phyloP scores from a whole-genome alignment of 495 filamentous ascomycete genomes.

The Apodospora peruviana region DNA sequence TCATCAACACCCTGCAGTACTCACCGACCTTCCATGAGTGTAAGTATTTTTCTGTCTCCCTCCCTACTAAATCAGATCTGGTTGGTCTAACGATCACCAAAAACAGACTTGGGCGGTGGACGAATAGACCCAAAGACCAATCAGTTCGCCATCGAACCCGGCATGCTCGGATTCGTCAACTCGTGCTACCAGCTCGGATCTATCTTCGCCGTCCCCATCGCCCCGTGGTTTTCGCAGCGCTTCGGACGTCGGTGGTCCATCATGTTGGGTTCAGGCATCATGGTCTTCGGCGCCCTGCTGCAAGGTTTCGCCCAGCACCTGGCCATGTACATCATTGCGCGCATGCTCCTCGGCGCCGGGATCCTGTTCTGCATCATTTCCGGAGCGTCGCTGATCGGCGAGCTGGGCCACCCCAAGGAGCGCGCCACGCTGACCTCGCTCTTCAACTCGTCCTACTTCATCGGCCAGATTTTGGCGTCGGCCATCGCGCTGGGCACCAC shows the following conservation, averaged over 20 bases:
- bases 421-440: slow-evolving; percentile 60
- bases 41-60: slow-evolving; percentile 17
- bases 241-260: slow-evolving; percentile 31
- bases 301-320: slow-evolving; percentile 32
- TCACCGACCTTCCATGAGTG: slow-evolving; percentile 49
- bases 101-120: neutral
- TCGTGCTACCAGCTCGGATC: slow-evolving; percentile 39
- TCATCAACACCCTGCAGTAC: slow-evolving; percentile 65
- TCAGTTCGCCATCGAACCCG: slow-evolving; percentile 3
- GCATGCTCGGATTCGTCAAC: slow-evolving; percentile 19
- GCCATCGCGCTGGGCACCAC: slow-evolving; percentile 57
- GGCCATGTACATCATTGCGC: slow-evolving; percentile 60
- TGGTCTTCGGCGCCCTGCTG: slow-evolving; percentile 42
- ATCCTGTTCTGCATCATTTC: slow-evolving; percentile 61
- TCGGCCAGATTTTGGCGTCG: slow-evolving; percentile 58
- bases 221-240: slow-evolving; percentile 40
- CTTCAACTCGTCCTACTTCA: slow-evolving; percentile 62
- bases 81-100: neutral
- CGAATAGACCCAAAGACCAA: neutral
- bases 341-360: slow-evolving; percentile 60
- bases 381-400: slow-evolving; percentile 58
- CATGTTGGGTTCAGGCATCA: slow-evolving; percentile 43
- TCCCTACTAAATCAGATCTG: neutral
- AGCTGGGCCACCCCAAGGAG: slow-evolving; percentile 62
- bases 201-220: slow-evolving; percentile 44